phyloP scores from a whole-genome alignment of 306 rosid genomes.

The Trifolium fragiferum region DNA sequence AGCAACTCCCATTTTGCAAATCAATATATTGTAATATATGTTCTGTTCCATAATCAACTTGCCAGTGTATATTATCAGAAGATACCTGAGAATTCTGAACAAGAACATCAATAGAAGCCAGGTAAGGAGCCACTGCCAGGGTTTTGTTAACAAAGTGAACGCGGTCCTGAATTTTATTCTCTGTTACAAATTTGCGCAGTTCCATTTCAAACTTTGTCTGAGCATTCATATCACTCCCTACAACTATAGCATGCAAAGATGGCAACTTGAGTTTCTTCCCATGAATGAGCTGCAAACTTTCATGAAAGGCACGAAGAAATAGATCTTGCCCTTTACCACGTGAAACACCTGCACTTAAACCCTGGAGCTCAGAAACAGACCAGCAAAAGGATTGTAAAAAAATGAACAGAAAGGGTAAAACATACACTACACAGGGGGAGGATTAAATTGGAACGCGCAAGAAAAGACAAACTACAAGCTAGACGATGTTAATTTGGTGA shows the following conservation, averaged over 20 bases:
- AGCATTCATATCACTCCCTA: slow-evolving; percentile 89
- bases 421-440: slow-evolving; percentile 3
- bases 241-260: slow-evolving; percentile 81
- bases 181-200: slow-evolving; percentile 69
- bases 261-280: slow-evolving; percentile 84
- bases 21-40: slow-evolving; percentile 18
- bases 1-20: slow-evolving; percentile 24
- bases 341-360: slow-evolving; percentile 77
- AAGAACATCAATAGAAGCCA: slow-evolving; percentile 90
- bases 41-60: slow-evolving; percentile 31
- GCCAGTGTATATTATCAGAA: slow-evolving; percentile 19
- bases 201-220: slow-evolving; percentile 83
- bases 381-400: slow-evolving; percentile 29
- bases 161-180: slow-evolving; percentile 73
- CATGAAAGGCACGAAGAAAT: slow-evolving; percentile 82
- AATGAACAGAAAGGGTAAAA: slow-evolving; percentile 14
- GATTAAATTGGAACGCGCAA: slow-evolving; percentile 31
- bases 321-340: slow-evolving; percentile 97
- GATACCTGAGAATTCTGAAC: slow-evolving; percentile 98
- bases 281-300: slow-evolving; percentile 67
- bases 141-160: slow-evolving; percentile 96
- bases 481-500: slow-evolving; percentile 3
- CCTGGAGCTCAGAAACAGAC: slow-evolving; percentile 34
- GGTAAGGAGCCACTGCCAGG: slow-evolving; percentile 88
- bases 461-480: slow-evolving; percentile 18